A percentile compares a stretch with the other conserved stretches of the same genome.
phyloP scores from a whole-genome alignment of 2,329 filamentous ascomycete genomes.

The Cercospora zeae-maydis region DNA sequence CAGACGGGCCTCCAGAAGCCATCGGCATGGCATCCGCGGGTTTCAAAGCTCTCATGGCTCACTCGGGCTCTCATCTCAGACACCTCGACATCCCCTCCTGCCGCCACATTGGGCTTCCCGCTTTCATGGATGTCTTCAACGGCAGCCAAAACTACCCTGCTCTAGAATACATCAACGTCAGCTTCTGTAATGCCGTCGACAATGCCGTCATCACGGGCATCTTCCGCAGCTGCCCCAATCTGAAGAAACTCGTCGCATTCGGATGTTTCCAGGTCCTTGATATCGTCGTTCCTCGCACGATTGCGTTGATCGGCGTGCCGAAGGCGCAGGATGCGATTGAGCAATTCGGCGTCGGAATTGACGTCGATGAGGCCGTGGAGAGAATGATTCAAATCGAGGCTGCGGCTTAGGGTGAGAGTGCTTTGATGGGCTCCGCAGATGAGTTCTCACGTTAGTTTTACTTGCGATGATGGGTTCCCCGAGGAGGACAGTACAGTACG shows the following conservation, averaged over 20 bases:
- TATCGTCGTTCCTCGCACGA: slow-evolving; percentile 54
- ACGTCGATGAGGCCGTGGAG: slow-evolving; percentile 36
- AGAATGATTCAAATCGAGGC: slow-evolving; percentile 31
- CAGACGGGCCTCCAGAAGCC: slow-evolving; percentile 58
- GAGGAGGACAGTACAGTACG: not conserved
- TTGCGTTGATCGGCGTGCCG: slow-evolving; percentile 59
- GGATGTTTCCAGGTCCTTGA: slow-evolving; percentile 59
- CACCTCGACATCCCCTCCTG: slow-evolving; percentile 77
- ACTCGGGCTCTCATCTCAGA: slow-evolving; percentile 66
- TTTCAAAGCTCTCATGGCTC: slow-evolving; percentile 77
- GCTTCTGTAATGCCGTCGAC: slow-evolving; percentile 54
- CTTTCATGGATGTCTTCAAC: slow-evolving; percentile 73
- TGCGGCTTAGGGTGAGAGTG: not conserved
- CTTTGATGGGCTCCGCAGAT: not conserved
- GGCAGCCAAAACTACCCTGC: slow-evolving; percentile 61
- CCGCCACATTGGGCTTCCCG: slow-evolving; percentile 69
- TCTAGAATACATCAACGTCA: slow-evolving; percentile 63
- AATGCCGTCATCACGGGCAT: slow-evolving; percentile 53
- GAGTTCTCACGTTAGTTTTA: not conserved
- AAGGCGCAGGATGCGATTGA: slow-evolving; percentile 56
- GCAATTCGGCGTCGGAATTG: slow-evolving; percentile 45
- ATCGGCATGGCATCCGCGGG: slow-evolving; percentile 72
- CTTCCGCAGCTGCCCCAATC: slow-evolving; percentile 46
- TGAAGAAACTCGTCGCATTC: slow-evolving; percentile 58
- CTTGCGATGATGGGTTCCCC: no score